Base-by-base conservation (phyloP, 352 stramenopile genomes). In the Globisporangium ultimum region DNA sequence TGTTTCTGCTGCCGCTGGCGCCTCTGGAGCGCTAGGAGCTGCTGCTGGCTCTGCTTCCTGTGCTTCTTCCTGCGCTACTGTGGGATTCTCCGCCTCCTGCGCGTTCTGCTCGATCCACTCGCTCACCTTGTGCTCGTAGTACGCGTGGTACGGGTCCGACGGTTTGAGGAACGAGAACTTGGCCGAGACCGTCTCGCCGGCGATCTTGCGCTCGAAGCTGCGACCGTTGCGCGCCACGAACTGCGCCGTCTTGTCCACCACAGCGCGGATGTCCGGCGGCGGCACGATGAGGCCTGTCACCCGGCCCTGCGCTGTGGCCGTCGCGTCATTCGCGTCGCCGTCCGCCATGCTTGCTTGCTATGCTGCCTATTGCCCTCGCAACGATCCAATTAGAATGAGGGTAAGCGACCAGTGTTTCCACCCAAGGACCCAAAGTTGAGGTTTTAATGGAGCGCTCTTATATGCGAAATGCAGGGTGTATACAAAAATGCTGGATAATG, bases 201-300 rank as follows among this genome's bases (percentile, higher is more conserved):
- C 94, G 74, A 99, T 99, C 59, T 95, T 93, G 61, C 88, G 86
- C 81, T 99, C 98, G 66, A 99, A 99, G 45, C 82, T 95, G 60
- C 97, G 90, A 8, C 98, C 98, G 71, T 99, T 98, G 67, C 96
- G 98, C 22, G 97, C 96, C 52, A 99, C 97, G 71, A 99, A 99
- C 69, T 97, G 82, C 51, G 98, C 97, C 8, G 98, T 99, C 78
- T 98, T 98, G 78, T 99, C 97, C 55, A 98, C 95, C 34, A 99
- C 95, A 4, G 93, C 94, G 51, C 97, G 88, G 60, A 99, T 99
- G 60, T 99, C 97, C 12, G 97, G 96, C 46, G 98, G 98, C 53
- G 98, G 98, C 58, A 94, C 91, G 78, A 99, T 99, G 41, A 98
- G 72, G 52, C 91, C 94, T 53, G 83, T 96, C 63, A 95, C 84